Evolutionary conservation across 2,329 filamentous ascomycete species (phyloP), one percentile per base, ranked within the genome.

Genomic region (Ophiostoma piceae): DNA sequence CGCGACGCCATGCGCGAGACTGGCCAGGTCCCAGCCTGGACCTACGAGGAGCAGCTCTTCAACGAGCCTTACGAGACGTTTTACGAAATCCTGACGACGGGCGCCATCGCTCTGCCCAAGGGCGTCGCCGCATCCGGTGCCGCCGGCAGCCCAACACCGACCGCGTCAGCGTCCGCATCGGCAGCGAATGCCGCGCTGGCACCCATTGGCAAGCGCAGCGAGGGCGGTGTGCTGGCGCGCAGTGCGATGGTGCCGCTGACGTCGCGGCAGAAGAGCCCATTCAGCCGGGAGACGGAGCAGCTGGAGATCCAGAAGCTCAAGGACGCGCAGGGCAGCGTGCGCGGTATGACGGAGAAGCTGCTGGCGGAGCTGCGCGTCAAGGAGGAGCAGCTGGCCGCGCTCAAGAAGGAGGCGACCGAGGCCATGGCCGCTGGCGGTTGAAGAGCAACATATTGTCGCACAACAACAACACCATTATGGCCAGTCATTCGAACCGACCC

Each of bases 51-150:
- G 77, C 90, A 98, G 74, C 86, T 98, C 67, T 99, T 99, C 84
- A 98, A 97, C 80, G 95, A 99, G 79, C 95, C 95, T 0, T 95
- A 93, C 75, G 92, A 97, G 79, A 87, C 91, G 65, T 94, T 99
- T 77, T 97, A 92, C 80, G 92, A 96, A 73, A 84, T 92, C 37
- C 83, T 99, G 72, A 98, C 93, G 1, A 84, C 85, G 6, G 92
- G 92, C 72, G 87, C 88, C 35, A 87, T 84, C 79, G 73, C 82
- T 76, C 76, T 78, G 73, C 72, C 78, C 66, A 72, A 73, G 68
- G 66, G 68, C 84, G 84, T 69, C 86, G 85, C 60, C 87, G 86
- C 74, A 86, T 85, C 41, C 0, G 60, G 26, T 9, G 43, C 39
- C 54, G 78, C 74, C 79, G 82, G 78, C 29, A 78, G 84, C 78